A percentile compares a stretch with the other conserved stretches of the same genome.
Conservation (phyloP, 495 filamentous ascomycete species). For the Thermothielavioides terrestris region DNA sequence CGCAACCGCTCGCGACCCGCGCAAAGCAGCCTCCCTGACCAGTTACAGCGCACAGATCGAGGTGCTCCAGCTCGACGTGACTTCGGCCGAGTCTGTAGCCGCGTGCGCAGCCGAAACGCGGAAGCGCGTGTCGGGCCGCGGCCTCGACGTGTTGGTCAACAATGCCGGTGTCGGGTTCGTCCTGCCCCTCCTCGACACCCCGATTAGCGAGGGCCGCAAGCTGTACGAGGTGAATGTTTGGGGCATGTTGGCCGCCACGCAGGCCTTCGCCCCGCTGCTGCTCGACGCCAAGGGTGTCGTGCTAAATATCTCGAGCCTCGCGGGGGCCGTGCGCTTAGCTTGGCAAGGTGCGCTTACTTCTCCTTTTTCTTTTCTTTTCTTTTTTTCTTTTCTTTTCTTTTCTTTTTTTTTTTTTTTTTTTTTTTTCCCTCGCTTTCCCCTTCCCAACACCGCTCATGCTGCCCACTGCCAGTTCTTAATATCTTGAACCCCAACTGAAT, state of each 20-base stretch:
- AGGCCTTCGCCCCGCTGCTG: conserved; percentile 46
- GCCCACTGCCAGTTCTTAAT: too few species aligned
- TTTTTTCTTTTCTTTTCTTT: too few species aligned
- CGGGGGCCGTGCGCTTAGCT: neutral
- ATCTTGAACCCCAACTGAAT: too few species aligned
- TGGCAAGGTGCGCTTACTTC: too few species aligned
- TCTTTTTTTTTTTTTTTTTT: too few species aligned
- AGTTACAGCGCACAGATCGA: conserved; percentile 33
- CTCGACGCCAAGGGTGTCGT: conserved; percentile 41
- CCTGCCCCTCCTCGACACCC: conserved; percentile 41
- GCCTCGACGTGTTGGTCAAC: conserved; percentile 46
- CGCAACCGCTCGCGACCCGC: conserved; percentile 43
- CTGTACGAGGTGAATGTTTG: conserved; percentile 50
- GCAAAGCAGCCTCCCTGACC: conserved; percentile 32
- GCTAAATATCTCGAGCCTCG: conserved; percentile 41
- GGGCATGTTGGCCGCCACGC: conserved; percentile 39
- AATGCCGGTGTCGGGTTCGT: conserved; percentile 40
- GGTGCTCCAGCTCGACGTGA: conserved; percentile 44
- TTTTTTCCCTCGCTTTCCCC: too few species aligned
- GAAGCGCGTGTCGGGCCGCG: conserved; percentile 26
- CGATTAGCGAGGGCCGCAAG: conserved; percentile 2
- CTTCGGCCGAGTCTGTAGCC: conserved; percentile 30
- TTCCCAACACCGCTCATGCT: too few species aligned
- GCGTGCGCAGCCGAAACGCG: conserved; percentile 19
- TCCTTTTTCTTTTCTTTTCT: too few species aligned